Base-by-base conservation (phyloP, 2,329 filamentous ascomycete species). In the Graphiopsis chlorocephala region DNA sequence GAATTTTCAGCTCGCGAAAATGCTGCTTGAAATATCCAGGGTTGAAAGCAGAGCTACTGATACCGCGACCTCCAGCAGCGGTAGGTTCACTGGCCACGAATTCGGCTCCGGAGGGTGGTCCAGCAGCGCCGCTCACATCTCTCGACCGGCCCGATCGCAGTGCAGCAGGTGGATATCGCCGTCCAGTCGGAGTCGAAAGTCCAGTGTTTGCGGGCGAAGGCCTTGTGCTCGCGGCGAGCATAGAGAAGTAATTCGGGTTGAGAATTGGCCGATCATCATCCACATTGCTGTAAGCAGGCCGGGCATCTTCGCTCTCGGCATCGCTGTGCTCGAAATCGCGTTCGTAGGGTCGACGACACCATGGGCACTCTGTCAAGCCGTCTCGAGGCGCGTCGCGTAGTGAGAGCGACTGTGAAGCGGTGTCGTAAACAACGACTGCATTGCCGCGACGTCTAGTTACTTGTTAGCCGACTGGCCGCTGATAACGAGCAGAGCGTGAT, bases 1-100 rank as follows among this genome's bases (percentile, higher is more conserved):
- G 83, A 72, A 94, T 89, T 5, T 86, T 84, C 77, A 98, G 92
- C 72, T 96, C 93, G 4, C 93, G 88, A 73, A 99, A 99, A 78
- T 97, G 98, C 15, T 87, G 90, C 72, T 90, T 87, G 80, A 98
- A 98, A 75, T 98, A 99, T 70, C 93, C 89, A 7, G 90, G 93
- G 71, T 90, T 96, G 73, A 99, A 97, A 0, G 95, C 93, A 29
- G 91, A 87, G 64, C 88, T 86, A 33, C 91, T 91, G 63, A 99
- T 99, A 29, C 90, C 89, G 67, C 90, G 88, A 14, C 78, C 70
- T 10, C 70, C 64, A 14, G 73, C 66, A 23, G 76, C 71, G 17
- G 78, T 72, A 15, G 82, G 79, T 25, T 79, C 73, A 67, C 79
- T 82, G 29, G 77, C 78, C 2, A 83, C 73, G 65, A 83, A 82